Conservation (phyloP, 768 basidiomycete species). For the Boletales sp. region DNA sequence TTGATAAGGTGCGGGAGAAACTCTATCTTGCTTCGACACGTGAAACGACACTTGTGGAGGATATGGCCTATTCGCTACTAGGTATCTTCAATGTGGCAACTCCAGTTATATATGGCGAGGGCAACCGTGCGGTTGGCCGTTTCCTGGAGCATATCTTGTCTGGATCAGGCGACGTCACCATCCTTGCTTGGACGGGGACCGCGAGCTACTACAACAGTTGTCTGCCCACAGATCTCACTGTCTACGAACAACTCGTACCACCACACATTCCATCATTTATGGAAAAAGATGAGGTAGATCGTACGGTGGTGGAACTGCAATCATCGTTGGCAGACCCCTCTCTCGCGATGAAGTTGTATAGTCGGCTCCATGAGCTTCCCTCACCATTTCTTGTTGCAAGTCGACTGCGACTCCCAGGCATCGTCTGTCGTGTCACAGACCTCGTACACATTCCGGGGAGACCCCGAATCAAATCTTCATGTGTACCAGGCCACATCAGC, state of each 20-base stretch:
- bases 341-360: neutral
- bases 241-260: neutral
- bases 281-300: neutral
- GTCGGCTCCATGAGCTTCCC: neutral
- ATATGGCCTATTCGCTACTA: neutral
- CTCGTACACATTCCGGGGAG: neutral
- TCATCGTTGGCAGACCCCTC: neutral
- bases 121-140: neutral
- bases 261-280: neutral
- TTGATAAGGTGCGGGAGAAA: neutral
- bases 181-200: neutral
- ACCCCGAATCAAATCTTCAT: neutral
- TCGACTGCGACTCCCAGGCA: constrained; percentile 1
- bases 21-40: neutral
- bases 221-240: neutral
- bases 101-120: no score
- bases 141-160: neutral
- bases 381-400: neutral
- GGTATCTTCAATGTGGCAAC: no score
- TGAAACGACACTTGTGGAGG: neutral
- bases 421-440: neutral
- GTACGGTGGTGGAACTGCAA: neutral
- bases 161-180: no score
- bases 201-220: neutral
- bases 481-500: neutral